phyloP scores from a whole-genome alignment of 805 yeast genomes.

The Nadsonia fulvescens region DNA sequence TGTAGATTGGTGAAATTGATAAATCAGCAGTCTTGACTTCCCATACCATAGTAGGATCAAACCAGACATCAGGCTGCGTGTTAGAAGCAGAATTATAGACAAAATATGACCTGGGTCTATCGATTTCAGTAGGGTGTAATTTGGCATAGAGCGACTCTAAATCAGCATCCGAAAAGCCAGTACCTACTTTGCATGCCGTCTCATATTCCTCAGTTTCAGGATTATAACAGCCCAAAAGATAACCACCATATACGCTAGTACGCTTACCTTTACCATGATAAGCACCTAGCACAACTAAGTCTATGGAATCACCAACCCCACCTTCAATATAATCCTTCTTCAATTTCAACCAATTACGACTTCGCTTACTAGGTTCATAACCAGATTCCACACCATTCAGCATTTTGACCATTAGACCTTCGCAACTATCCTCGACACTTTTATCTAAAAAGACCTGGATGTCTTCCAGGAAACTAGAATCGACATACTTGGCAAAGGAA shows the following conservation, averaged over 20 bases:
- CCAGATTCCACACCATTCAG: constrained; percentile 62
- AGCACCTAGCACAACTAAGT: constrained; percentile 85
- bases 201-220: constrained; percentile 84
- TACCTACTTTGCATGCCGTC: constrained; percentile 92
- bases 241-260: constrained; percentile 91
- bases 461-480: constrained; percentile 52
- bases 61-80: constrained; percentile 85
- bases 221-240: constrained; percentile 76
- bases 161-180: constrained; percentile 85
- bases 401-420: constrained; percentile 90
- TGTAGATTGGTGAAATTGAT: constrained; percentile 74
- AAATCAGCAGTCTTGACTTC: constrained; percentile 87
- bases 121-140: constrained; percentile 49
- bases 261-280: constrained; percentile 88
- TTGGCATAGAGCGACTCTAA: constrained; percentile 39
- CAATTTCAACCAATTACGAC: constrained; percentile 86
- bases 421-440: constrained; percentile 78
- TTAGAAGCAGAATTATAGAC: constrained; percentile 45
- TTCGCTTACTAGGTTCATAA: constrained; percentile 89
- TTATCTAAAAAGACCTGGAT: constrained; percentile 74
- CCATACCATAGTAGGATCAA: constrained; percentile 68
- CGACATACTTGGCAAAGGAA: constrained; percentile 57
- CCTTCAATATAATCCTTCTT: constrained; percentile 92
- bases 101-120: constrained; percentile 46
- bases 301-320: constrained; percentile 89